These are phyloP conservation scores for Akebia trifoliata DNA, from an alignment of 164 flowering plant species.

Conservation along the genomic window DNA sequence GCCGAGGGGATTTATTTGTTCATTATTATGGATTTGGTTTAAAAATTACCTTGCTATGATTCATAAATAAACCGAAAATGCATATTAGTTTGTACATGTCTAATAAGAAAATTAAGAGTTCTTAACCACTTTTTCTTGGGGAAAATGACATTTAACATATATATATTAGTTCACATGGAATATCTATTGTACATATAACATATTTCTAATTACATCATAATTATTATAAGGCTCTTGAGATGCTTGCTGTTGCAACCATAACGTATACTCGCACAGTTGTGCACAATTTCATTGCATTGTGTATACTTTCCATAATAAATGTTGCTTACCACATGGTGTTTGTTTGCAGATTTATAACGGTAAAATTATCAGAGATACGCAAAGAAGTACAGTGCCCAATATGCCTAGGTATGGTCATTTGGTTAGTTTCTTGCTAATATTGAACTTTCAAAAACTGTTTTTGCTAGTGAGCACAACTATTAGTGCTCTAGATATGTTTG, in stretches of 20 bases:
- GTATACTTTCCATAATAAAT: too few species aligned
- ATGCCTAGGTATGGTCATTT: conserved; percentile 45
- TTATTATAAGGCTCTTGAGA: too few species aligned
- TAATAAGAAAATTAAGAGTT: neutral
- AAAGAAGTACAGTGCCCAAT: conserved; percentile 73
- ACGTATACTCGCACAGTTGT: neutral
- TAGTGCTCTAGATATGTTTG: too few species aligned
- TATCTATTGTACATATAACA: neutral
- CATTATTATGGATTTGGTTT: neutral
- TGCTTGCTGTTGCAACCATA: neutral
- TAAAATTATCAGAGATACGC: conserved; percentile 69
- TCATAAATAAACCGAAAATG: neutral
- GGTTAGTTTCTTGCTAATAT: conserved; percentile 1
- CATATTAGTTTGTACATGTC: neutral
- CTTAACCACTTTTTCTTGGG: neutral
- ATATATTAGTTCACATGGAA: neutral
- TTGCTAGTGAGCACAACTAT: neutral
- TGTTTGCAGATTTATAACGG: conserved; percentile 50
- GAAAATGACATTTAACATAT: neutral
- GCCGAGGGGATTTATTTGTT: neutral
- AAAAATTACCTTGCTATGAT: neutral
- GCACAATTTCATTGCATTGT: too few species aligned
- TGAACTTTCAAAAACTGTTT: neutral
- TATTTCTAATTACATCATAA: neutral
- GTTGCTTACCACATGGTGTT: conserved; percentile 6